Percentiles rank a stretch among this genome's conserved stretches.
Evolutionary conservation across 371 early-diverging fungal genomes (phyloP).

Genomic region (Mortierella sp.): DNA sequence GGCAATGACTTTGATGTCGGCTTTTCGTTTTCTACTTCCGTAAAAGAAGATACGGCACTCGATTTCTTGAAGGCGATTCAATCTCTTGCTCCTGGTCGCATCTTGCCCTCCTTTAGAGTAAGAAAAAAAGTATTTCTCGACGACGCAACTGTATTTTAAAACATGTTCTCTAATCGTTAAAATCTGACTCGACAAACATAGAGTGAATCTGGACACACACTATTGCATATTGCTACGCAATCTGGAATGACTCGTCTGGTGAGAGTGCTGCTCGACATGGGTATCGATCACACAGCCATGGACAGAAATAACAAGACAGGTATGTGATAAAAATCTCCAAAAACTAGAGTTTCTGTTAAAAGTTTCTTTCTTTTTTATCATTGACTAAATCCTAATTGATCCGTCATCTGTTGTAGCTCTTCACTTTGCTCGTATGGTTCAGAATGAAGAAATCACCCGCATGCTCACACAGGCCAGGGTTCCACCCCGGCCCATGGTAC

Average conservation of each 20-base stretch:
- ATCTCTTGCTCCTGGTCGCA: conserved; percentile 38
- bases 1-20: conserved; percentile 38
- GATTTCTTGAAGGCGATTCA: conserved; percentile 48
- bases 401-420: conserved; percentile 14
- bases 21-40: conserved; percentile 19
- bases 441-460: conserved; percentile 19
- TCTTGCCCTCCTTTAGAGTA: conserved; percentile 41
- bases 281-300: conserved; percentile 52
- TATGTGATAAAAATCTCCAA: neutral
- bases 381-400: neutral
- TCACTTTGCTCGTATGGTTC: conserved; percentile 29
- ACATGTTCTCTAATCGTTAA: neutral
- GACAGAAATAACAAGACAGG: conserved; percentile 52
- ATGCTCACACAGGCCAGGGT: conserved; percentile 29
- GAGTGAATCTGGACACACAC: conserved; percentile 46
- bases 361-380: neutral
- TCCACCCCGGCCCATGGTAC: conserved; percentile 48
- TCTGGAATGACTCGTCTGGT: conserved; percentile 23
- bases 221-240: conserved; percentile 42
- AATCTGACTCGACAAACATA: neutral
- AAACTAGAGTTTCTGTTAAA: too few relatives aligned
- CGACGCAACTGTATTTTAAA: neutral
- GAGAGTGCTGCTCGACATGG: conserved; percentile 39
- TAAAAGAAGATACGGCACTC: conserved; percentile 39
- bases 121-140: neutral